Base-by-base conservation (phyloP, 108 stramenopile genomes). In the Nitzschia sp. region DNA sequence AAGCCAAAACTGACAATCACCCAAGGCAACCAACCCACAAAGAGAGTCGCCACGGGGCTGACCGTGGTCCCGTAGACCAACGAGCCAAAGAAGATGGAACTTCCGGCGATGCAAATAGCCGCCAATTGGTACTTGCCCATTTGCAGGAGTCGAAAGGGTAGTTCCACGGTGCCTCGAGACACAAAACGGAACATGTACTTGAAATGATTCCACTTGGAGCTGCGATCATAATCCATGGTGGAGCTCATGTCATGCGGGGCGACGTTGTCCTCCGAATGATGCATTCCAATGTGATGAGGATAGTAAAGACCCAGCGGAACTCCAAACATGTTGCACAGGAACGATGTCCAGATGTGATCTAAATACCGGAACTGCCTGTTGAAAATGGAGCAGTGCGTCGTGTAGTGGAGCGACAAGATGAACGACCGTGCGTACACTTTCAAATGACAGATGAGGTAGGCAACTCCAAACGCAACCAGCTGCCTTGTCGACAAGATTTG, bases 131-230 rank as follows among this genome's bases (percentile, higher is more conserved):
- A 61, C 41, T 61, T 61, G 15, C 41, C 41, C 60, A 61, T 45
- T n/a, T 31, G 11, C 2, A 22, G 16, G 22, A 61, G 25, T 6
- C 60, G 31, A 31, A 44, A 61, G 1, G 60, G 60, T 8, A 61
- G 26, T 26, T 61, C 60, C 17, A 61, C 41, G 23, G 11, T 15
- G 15, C 60, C 60, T 26, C 13, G 11, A 41, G 60, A 41, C 23
- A 61, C 60, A 44, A 44, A 61, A 5, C 60, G 60, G 60, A 61
- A 61, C 60, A 61, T 61, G 60, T 61, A 61, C 41, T 61, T 61
- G 41, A 61, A 61, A 61, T 61, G 60, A 26, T 61, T 61, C 60
- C 60, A 61, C 60, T 61, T 61, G 36, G 60, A 61, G 25, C 60
- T 34, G 26, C 60, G 60, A 41, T 61, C 60, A 23, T 61, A 61